phyloP scores from a whole-genome alignment of 2,329 filamentous ascomycete genomes.

The Aspergillus vadensis region DNA sequence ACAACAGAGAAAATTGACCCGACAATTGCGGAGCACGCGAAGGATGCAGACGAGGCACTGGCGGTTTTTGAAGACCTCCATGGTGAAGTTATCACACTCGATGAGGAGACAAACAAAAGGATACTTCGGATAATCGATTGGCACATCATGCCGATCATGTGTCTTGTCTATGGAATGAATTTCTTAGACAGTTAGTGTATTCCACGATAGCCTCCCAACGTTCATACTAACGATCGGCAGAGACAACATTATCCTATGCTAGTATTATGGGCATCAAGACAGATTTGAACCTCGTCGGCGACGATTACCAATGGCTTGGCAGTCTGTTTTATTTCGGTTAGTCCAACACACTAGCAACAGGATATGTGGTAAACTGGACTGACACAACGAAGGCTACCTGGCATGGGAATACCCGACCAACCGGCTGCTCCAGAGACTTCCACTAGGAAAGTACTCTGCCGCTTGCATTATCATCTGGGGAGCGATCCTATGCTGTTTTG shows the following conservation, averaged over 20 bases:
- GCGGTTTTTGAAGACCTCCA: constrained; percentile 55
- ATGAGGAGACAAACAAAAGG: constrained; percentile 59
- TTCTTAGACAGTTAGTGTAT: constrained; percentile 52
- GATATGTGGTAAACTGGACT: neutral
- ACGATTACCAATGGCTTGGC: constrained; percentile 56
- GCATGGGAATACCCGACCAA: constrained; percentile 69
- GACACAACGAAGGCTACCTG: constrained; percentile 42
- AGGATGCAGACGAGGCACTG: constrained; percentile 63
- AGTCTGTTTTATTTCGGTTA: constrained; percentile 55
- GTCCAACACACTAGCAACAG: neutral
- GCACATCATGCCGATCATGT: constrained; percentile 63
- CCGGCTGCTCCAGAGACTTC: constrained; percentile 63
- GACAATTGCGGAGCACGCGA: constrained; percentile 54
- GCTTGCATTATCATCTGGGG: constrained; percentile 68
- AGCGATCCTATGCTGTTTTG: constrained; percentile 61
- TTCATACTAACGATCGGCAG: constrained; percentile 20
- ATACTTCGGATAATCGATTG: constrained; percentile 63
- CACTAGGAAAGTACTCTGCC: constrained; percentile 67
- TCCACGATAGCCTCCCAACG: neutral
- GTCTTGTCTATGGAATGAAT: constrained; percentile 60
- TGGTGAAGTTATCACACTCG: constrained; percentile 56
- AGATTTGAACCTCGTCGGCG: constrained; percentile 47
- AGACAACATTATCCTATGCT: constrained; percentile 56
- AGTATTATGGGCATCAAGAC: constrained; percentile 56
- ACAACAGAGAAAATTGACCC: constrained; percentile 25